Evolutionary conservation across 1,284 basidiomycete species (phyloP).

Genomic region (Cutaneotrichosporon cutaneum): DNA sequence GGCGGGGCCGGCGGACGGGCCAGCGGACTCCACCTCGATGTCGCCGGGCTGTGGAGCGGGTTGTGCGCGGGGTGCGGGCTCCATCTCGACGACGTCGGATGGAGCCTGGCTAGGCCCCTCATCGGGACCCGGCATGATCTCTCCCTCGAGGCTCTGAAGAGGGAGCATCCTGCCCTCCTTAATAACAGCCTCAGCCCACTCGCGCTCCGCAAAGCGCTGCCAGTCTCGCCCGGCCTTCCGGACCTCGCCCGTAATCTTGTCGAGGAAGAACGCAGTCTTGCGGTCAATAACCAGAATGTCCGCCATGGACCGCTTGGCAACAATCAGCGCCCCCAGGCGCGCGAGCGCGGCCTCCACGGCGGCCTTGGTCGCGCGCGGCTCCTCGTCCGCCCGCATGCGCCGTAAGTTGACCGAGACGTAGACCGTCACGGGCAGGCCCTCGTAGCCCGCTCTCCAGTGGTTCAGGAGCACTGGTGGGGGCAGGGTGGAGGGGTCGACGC

Average conservation of each 20-base stretch:
- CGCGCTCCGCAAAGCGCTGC: slow-evolving; percentile 41
- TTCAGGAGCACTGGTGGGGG: slow-evolving; percentile 22
- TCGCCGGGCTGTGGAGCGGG: background rate
- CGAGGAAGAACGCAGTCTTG: slow-evolving; percentile 30
- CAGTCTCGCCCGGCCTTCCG: slow-evolving; percentile 26
- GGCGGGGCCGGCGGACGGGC: background rate
- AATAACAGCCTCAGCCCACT: slow-evolving; percentile 42
- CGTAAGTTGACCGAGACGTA: slow-evolving; percentile 44
- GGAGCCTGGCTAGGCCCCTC: background rate
- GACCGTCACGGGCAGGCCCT: slow-evolving; percentile 29
- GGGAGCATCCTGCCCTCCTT: slow-evolving; percentile 20
- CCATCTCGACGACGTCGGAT: background rate
- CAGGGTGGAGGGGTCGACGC: slow-evolving; percentile 24
- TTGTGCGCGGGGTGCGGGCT: background rate
- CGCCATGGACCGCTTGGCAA: slow-evolving; percentile 33
- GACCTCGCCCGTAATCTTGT: slow-evolving; percentile 31
- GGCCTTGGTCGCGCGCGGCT: slow-evolving; percentile 17
- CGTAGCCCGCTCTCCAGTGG: slow-evolving; percentile 7
- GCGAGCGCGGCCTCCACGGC: slow-evolving; percentile 17
- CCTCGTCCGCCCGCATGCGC: slow-evolving; percentile 21
- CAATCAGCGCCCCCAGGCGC: slow-evolving; percentile 32
- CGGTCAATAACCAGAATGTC: slow-evolving; percentile 44
- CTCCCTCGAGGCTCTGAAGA: slow-evolving; percentile 3
- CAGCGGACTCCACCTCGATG: background rate
- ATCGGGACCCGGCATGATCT: background rate